Base-by-base conservation (phyloP, 768 basidiomycete genomes). In the Leccinum uliginosum region DNA sequence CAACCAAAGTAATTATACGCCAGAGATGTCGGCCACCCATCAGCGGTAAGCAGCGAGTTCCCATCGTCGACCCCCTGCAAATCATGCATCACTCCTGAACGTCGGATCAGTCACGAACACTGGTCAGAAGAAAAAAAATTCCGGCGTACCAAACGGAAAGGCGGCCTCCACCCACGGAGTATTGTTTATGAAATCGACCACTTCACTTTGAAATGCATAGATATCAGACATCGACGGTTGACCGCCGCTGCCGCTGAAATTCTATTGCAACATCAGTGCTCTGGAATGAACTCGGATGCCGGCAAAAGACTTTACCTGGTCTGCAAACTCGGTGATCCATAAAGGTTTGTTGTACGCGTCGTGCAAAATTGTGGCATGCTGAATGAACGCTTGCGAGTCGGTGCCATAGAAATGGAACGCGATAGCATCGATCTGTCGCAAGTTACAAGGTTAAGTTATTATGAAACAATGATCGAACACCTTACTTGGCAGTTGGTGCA, bases 351-450 rank as follows among this genome's bases (percentile, higher is more conserved):
- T 57, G 63, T 83, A 85, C 8, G 74, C 71, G 43, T 68, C 61
- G 65, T 89, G 76, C 62, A 80, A 77, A 11, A 75, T 67, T 5
- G 71, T 62, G 53, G 88, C 70, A 67, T 87, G 85, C 10, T 60
- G 30, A 52, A 83, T 77, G 68, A 94, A 78, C 10, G 74, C 75
- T 0, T 74, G 50, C 3, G 78, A 60, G 11, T 75, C 63, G 21
- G 76, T 83, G 55, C 83, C 85, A 66, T 95, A 95, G 71, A 77
- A 89, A 68, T 96, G 93, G 48, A 85, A 56, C 29, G 84, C 83
- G n/a, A 88, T 53, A 34, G 70, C 78, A 65, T 85, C 79, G 51
- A 89, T 61, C 87, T 89, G 51, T 23, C 3, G n/a, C 23, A 24
- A 46, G 45, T 38, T 57, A 52, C 53, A 38, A n/a, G 27, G 40